These are phyloP conservation scores for Hypseocharis bilobata DNA, from an alignment of 441 rosid species.

Conservation along the genomic window DNA sequence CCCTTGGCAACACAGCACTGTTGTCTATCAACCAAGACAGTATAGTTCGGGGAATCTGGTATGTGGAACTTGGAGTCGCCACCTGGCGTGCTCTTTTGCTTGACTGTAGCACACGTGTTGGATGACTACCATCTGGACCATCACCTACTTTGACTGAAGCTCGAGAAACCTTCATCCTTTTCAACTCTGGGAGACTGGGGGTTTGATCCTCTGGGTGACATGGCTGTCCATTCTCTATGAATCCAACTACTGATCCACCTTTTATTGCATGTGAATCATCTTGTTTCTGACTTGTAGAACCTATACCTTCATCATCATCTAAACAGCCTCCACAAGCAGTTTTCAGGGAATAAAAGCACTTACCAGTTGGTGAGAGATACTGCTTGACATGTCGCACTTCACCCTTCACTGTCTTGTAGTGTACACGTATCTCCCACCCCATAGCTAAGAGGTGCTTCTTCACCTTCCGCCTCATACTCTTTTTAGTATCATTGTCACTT, in stretches of 20 bases:
- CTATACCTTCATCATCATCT: constrained; percentile 13
- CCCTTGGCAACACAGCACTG: constrained; percentile 48
- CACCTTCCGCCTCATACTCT: constrained; percentile 28
- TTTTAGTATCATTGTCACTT: not conserved
- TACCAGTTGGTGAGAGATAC: constrained; percentile 38
- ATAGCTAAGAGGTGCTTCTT: constrained; percentile 40
- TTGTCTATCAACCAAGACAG: constrained; percentile 73
- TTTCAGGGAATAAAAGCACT: constrained; percentile 32
- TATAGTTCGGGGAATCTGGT: constrained; percentile 41
- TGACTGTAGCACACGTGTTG: constrained; percentile 27
- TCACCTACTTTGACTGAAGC: constrained; percentile 12
- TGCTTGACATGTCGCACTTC: constrained; percentile 13
- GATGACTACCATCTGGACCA: constrained; percentile 10
- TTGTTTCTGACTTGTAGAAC: constrained; percentile 14
- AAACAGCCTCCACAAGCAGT: constrained; percentile 34
- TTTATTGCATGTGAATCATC: constrained; percentile 19
- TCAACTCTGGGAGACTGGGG: constrained; percentile 17
- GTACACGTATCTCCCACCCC: constrained; percentile 38
- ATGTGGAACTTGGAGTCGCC: constrained; percentile 25
- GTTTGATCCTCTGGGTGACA: constrained; percentile 8
- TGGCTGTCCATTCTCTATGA: no score
- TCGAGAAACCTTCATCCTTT: constrained; percentile 21
- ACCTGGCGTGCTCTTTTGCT: constrained; percentile 44
- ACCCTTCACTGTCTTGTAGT: constrained; percentile 3
- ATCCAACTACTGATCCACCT: no score